These are phyloP conservation scores for Agarophyton chilense DNA, from an alignment of 23 red algal genomes.

Conservation along the genomic window DNA sequence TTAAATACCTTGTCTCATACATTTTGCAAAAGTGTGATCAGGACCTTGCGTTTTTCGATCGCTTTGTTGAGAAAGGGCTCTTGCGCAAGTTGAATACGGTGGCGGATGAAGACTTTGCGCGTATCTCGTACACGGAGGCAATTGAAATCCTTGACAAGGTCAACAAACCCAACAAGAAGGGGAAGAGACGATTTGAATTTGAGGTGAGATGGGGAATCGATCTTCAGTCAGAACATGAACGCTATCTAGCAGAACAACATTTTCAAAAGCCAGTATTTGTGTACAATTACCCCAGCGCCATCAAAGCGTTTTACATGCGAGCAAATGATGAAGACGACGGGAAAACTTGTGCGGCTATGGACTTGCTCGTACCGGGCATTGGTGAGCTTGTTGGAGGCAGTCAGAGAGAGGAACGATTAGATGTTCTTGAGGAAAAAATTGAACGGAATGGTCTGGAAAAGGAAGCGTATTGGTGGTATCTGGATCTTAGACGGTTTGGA, in stretches of 20 bases:
- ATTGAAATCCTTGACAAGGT: conserved; percentile 71
- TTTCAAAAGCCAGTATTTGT: conserved; percentile 97
- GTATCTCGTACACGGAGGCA: conserved; percentile 92
- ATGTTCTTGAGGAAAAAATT: conserved; percentile 79
- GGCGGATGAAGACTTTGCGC: conserved; percentile 67
- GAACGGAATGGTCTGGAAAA: conserved; percentile 69
- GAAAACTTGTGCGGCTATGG: conserved; percentile 85
- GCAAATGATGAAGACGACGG: conserved; percentile 83
- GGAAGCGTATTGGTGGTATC: conserved; percentile 95
- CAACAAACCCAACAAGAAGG: conserved; percentile 59
- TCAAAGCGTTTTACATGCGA: conserved; percentile 99
- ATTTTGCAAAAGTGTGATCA: conserved; percentile 51
- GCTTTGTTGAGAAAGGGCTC: conserved; percentile 89
- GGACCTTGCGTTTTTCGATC: conserved; percentile 93
- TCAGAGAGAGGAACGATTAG: conserved; percentile 86
- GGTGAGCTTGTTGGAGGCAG: conserved; percentile 97
- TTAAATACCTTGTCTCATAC: conserved; percentile 63
- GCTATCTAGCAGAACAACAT: conserved; percentile 92
- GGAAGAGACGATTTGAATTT: conserved; percentile 86
- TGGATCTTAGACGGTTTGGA: conserved; percentile 93
- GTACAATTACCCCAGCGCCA: conserved; percentile 91
- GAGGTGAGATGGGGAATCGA: conserved; percentile 86
- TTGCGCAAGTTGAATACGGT: conserved; percentile 61
- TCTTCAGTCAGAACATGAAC: conserved; percentile 96
- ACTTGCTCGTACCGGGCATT: conserved; percentile 96